Evolutionary conservation across 1,284 basidiomycete genomes (phyloP).

Genomic region (Cutaneotrichosporon cutaneum): DNA sequence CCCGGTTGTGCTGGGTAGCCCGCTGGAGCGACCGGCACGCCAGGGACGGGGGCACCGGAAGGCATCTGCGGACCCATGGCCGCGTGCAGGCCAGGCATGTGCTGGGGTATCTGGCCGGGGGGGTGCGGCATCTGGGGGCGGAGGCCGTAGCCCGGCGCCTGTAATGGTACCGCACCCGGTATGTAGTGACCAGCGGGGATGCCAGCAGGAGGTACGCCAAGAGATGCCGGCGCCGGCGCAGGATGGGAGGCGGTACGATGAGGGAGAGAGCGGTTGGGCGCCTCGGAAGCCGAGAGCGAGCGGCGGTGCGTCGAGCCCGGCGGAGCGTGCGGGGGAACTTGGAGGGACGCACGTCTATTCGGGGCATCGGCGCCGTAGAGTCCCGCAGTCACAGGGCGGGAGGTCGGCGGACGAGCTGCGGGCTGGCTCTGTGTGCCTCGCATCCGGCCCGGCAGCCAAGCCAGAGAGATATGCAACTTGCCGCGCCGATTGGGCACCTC

Average conservation of each 20-base stretch:
- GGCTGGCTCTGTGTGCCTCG: background rate
- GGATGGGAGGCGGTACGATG: background rate
- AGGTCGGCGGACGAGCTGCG: too few relatives aligned
- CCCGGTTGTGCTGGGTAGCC: background rate
- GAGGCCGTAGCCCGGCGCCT: background rate
- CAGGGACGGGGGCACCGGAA: background rate
- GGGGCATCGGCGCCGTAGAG: background rate
- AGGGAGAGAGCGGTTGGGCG: background rate
- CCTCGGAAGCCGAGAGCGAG: background rate
- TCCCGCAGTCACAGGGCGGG: too few relatives aligned
- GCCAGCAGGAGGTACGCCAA: background rate
- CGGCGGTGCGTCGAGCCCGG: background rate
- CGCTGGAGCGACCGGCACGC: background rate
- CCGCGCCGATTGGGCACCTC: conserved; percentile 4
- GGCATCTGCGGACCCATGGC: background rate
- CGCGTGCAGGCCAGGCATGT: background rate
- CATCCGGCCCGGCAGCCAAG: conserved; percentile 5
- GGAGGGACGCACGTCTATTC: background rate
- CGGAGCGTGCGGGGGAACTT: background rate
- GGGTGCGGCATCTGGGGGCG: too few relatives aligned
- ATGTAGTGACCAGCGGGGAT: background rate
- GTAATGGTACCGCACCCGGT: background rate
- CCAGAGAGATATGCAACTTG: conserved; percentile 4
- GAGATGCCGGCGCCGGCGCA: background rate
- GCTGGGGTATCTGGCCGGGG: background rate